Conservation (phyloP, 179 eudicot genomes). For the Spergularia azorica region DNA sequence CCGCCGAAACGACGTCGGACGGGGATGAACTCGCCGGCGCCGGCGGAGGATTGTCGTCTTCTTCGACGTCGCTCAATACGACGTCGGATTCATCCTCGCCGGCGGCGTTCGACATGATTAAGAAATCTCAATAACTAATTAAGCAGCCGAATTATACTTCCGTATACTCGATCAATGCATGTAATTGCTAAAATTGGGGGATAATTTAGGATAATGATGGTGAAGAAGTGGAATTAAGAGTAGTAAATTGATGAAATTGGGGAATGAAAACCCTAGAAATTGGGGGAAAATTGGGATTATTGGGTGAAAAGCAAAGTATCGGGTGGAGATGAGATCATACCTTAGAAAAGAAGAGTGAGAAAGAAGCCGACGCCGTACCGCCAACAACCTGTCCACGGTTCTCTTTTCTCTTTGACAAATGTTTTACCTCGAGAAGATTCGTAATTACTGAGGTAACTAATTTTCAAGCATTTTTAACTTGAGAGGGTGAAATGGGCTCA, state of each 20-base stretch:
- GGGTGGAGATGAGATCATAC: constrained; percentile 11
- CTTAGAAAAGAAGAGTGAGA: constrained; percentile 13
- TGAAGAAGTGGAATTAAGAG: not conserved
- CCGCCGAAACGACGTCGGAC: constrained; percentile 54
- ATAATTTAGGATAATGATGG: not conserved
- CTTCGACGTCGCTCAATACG: constrained; percentile 87
- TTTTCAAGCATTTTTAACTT: too few species aligned
- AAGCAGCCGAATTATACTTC: not conserved
- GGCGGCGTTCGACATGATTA: constrained; percentile 45
- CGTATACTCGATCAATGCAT: not conserved
- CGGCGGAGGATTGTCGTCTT: constrained; percentile 53
- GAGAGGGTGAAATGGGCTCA: too few species aligned
- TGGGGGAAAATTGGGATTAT: constrained; percentile 9
- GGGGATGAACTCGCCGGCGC: constrained; percentile 28
- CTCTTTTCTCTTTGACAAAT: not conserved
- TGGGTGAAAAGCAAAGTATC: not conserved
- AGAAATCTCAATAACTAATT: not conserved
- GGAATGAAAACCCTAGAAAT: constrained; percentile 23
- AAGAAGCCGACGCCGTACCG: not conserved
- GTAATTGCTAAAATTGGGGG: not conserved
- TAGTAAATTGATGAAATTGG: not conserved
- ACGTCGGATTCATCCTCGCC: constrained; percentile 71
- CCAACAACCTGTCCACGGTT: constrained; percentile 23
- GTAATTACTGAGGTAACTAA: too few species aligned
- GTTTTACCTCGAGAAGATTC: too few species aligned